Evolutionary conservation across 805 yeast species (phyloP), one percentile per base, ranked within the genome.

Genomic region (Ogataea methanolica): DNA sequence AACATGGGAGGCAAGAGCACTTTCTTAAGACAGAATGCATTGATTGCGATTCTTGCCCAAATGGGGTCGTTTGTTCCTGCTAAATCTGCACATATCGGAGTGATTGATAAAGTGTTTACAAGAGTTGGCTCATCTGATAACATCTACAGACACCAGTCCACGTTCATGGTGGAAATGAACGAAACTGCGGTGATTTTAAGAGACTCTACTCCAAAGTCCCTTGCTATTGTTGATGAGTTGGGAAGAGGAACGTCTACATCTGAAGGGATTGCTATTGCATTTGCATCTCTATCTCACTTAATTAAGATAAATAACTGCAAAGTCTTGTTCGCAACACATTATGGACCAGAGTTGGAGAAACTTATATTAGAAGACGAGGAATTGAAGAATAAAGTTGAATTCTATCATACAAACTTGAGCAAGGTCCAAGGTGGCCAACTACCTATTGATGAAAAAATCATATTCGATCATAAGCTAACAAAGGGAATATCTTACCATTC

Each of bases 81-180:
- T 41, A 67, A 70, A 14, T 56, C 62, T 7, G 92, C 91, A 0
- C 71, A 65, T 12, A 69, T 86, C 48, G 91, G 94, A 0, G 62
- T 88, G 1, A 88, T 89, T 16, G 96, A 89, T 64, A 77, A 83
- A 45, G 79, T 89, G 0, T 87, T 84, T 58, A 83, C 94, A 21
- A 72, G 97, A 26, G 82, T 88, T 60, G 90, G 90, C 2, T 90
- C 97, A 0, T 83, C 88, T 0, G 97, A 90, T 67, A 88, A 88
- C 58, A 75, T 90, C 26, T 78, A 79, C 50, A 75, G 80, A 42
- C 90, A 90, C 38, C 79, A 85, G 58, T 85, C 94, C n/a, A 89
- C 97, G 0, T 90, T 90, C 59, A 88, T 89, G 96, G 88, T 85
- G 15, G 97, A 90, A 58, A 88, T 90, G 96, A 73, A 83, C 36